phyloP scores from a whole-genome alignment of 345 rosid genomes.

The Punica granatum region DNA sequence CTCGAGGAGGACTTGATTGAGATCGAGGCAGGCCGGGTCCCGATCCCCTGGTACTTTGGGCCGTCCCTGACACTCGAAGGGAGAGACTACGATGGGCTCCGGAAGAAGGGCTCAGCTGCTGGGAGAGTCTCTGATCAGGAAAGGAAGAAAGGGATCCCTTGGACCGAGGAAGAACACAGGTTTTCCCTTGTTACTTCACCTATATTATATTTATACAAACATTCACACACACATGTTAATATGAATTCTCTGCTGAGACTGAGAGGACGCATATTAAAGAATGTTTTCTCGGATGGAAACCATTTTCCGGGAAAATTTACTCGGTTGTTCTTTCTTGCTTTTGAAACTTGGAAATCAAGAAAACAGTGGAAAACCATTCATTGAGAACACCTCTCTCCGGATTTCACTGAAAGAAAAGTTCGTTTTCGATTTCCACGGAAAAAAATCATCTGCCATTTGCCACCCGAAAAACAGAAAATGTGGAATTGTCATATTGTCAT shows the following conservation, averaged over 20 bases:
- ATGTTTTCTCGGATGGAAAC: neutral
- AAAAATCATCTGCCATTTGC: too few relatives aligned
- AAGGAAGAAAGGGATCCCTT: slow-evolving; percentile 90
- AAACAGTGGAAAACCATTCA: neutral
- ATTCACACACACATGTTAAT: neutral
- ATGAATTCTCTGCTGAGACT: neutral
- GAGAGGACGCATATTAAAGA: neutral
- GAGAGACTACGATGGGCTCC: slow-evolving; percentile 28
- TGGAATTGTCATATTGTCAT: too few relatives aligned
- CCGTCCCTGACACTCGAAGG: slow-evolving; percentile 27
- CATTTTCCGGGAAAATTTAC: neutral
- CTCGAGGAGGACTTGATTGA: slow-evolving; percentile 59
- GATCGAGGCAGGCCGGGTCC: slow-evolving; percentile 71
- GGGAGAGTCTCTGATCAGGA: slow-evolving; percentile 54
- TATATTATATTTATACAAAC: too few relatives aligned
- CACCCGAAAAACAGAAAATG: too few relatives aligned
- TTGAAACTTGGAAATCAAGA: neutral
- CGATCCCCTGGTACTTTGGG: slow-evolving; percentile 55
- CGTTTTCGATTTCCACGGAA: too few relatives aligned
- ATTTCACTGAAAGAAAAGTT: too few relatives aligned
- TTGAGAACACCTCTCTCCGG: neutral
- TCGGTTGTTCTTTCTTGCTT: neutral
- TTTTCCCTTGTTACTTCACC: slow-evolving; percentile 8
- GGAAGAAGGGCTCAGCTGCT: slow-evolving; percentile 43
- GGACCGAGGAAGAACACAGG: slow-evolving; percentile 99